Evolutionary conservation across 176 grass and related monocot species (phyloP).

Genomic region (Ampelocalamus luodianensis): DNA sequence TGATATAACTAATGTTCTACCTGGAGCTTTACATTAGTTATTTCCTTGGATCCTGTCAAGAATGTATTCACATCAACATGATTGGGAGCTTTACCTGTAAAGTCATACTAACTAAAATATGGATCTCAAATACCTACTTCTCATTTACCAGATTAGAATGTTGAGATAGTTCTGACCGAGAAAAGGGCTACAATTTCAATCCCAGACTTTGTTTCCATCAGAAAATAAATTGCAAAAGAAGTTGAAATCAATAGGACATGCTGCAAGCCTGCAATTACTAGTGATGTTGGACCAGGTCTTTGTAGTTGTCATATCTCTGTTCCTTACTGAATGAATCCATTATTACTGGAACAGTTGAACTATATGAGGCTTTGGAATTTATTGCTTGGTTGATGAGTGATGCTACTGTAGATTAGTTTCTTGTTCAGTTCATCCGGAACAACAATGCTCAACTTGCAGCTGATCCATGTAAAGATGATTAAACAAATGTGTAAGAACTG

Average conservation of each 20-base stretch:
- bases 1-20: slow-evolving; percentile 12
- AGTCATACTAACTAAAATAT: neutral
- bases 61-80: neutral
- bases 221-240: slow-evolving; percentile 20
- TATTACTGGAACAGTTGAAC: slow-evolving; percentile 24
- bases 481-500: neutral
- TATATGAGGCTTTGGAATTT: slow-evolving; percentile 1
- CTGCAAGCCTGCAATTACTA: neutral
- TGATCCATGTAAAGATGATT: neutral
- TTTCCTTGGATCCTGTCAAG: slow-evolving; percentile 22
- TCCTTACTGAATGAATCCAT: slow-evolving; percentile 19
- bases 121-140: neutral
- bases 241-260: neutral
- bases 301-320: slow-evolving; percentile 25
- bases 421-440: slow-evolving; percentile 9
- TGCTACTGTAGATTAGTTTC: slow-evolving; percentile 27
- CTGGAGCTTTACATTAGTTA: neutral
- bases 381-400: neutral
- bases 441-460: neutral
- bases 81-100: neutral
- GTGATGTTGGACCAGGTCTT: neutral
- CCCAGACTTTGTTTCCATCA: neutral
- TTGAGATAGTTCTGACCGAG: neutral
- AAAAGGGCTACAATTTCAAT: slow-evolving; percentile 22
- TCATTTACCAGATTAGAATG: slow-evolving; percentile 19